Evolutionary conservation across 2,329 filamentous ascomycete genomes (phyloP).

Genomic region (Knoxdaviesia proteae): DNA sequence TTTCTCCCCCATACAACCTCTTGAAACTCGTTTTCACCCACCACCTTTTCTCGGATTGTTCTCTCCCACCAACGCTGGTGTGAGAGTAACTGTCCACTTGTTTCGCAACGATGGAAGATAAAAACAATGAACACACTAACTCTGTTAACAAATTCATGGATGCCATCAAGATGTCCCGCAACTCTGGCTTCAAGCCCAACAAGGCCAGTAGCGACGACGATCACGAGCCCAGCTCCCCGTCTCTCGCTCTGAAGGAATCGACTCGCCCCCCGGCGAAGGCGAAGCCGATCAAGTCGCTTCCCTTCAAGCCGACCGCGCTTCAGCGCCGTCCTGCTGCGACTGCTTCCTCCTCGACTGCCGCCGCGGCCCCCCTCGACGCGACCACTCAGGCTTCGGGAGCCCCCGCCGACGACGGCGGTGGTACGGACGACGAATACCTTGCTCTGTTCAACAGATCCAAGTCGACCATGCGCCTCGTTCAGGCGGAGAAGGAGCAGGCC

Average conservation of each 20-base stretch:
- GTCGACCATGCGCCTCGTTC: slow-evolving; percentile 23
- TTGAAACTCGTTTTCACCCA: too few species aligned
- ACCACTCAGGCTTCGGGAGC: slow-evolving; percentile 3
- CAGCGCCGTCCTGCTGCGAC: slow-evolving; percentile 12
- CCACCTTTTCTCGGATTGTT: too few species aligned
- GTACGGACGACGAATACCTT: slow-evolving; percentile 11
- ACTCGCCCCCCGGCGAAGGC: background rate
- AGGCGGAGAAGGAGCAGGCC: slow-evolving; percentile 13
- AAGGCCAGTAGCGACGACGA: background rate
- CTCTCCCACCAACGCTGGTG: too few species aligned
- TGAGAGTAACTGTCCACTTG: too few species aligned
- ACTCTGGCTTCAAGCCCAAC: background rate
- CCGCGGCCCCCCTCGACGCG: slow-evolving; percentile 1
- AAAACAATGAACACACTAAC: background rate
- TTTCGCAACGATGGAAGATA: too few species aligned
- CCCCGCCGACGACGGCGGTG: slow-evolving; percentile 2
- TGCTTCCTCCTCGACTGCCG: too few species aligned
- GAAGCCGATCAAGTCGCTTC: slow-evolving; percentile 17
- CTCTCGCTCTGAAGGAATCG: background rate
- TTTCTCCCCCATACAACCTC: background rate
- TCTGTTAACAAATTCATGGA: background rate
- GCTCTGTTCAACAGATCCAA: slow-evolving; percentile 28
- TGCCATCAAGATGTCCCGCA: background rate
- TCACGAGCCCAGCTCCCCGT: background rate
- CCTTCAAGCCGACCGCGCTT: slow-evolving; percentile 27